Percentiles rank a stretch among this genome's conserved stretches.
These are phyloP conservation scores for Papiliotrema nemorosa DNA, from an alignment of 1,284 basidiomycete genomes.

Conservation along the genomic window DNA sequence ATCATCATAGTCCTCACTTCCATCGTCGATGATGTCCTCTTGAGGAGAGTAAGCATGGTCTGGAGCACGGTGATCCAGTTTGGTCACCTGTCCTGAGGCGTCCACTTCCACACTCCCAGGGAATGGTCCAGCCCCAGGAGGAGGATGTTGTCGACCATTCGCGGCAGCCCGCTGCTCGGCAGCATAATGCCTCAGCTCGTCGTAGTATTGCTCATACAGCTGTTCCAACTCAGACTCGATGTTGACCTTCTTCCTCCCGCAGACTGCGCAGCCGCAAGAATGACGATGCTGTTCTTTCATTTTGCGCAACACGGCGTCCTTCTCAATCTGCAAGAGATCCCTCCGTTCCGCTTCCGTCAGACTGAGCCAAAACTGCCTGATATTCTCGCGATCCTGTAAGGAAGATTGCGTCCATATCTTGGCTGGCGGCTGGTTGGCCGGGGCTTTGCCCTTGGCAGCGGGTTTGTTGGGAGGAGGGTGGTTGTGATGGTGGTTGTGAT, in stretches of 20 bases:
- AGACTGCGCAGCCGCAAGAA: slow-evolving; percentile 91
- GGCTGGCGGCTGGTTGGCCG: slow-evolving; percentile 42
- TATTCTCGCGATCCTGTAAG: slow-evolving; percentile 87
- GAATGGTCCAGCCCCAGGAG: slow-evolving; percentile 94
- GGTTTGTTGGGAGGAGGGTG: slow-evolving; percentile 50
- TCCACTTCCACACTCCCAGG: slow-evolving; percentile 96
- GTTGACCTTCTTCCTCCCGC: slow-evolving; percentile 94
- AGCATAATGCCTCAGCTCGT: slow-evolving; percentile 98
- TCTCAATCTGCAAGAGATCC: slow-evolving; percentile 90
- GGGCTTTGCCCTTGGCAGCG: slow-evolving; percentile 39
- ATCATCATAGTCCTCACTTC: slow-evolving; percentile 39
- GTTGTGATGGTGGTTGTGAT: slow-evolving; percentile 54
- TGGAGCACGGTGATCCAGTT: slow-evolving; percentile 55
- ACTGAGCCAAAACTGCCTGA: slow-evolving; percentile 95
- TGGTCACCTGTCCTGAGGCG: slow-evolving; percentile 78
- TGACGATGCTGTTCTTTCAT: slow-evolving; percentile 99
- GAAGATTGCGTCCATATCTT: slow-evolving; percentile 83
- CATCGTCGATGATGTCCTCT: slow-evolving; percentile 44
- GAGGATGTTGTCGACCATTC: slow-evolving; percentile 79
- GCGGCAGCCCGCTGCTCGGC: slow-evolving; percentile 90
- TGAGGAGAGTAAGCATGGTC: slow-evolving; percentile 49
- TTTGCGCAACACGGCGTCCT: slow-evolving; percentile 92
- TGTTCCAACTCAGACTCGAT: slow-evolving; percentile 99
- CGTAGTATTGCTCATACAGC: slow-evolving; percentile 99
- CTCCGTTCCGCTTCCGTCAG: slow-evolving; percentile 83